Percentiles rank a stretch among this genome's conserved stretches.
Conservation (phyloP, 176 grass and related monocot genomes). For the Musa beccarii region DNA sequence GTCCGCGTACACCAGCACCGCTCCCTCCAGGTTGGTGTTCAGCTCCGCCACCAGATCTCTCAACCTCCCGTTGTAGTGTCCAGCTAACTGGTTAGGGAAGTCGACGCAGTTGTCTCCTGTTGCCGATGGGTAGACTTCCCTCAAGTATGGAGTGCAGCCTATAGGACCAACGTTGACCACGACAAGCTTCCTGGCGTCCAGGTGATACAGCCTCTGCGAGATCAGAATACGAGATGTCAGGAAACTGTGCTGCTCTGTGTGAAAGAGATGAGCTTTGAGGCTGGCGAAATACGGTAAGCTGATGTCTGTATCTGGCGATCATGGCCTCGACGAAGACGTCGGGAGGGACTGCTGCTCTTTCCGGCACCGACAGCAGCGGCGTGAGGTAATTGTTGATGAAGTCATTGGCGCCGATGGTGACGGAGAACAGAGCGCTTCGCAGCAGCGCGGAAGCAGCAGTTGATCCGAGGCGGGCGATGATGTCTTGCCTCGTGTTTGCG, state of each 20-base stretch:
- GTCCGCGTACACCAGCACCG: conserved; percentile 61
- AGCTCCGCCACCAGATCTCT: conserved; percentile 45
- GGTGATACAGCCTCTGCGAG: conserved; percentile 58
- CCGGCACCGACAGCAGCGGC: conserved; percentile 39
- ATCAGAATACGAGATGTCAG: neutral
- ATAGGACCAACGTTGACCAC: conserved; percentile 72
- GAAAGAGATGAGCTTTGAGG: neutral
- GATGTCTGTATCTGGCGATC: conserved; percentile 47
- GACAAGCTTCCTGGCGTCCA: conserved; percentile 72
- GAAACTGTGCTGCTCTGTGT: neutral
- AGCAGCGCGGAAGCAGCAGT: conserved; percentile 35
- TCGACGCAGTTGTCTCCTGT: conserved; percentile 26
- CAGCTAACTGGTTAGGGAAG: conserved; percentile 55
- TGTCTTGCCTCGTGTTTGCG: conserved; percentile 45
- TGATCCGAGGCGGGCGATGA: conserved; percentile 45
- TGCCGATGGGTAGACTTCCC: conserved; percentile 41
- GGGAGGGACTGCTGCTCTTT: conserved; percentile 35
- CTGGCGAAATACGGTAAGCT: conserved; percentile 41
- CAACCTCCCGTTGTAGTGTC: conserved; percentile 52
- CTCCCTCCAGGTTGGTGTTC: neutral
- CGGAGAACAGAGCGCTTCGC: conserved; percentile 46
- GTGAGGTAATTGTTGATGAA: conserved; percentile 92
- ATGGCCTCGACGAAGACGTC: conserved; percentile 40
- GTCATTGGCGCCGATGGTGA: conserved; percentile 76
- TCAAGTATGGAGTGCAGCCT: conserved; percentile 73